Base-by-base conservation (phyloP, 495 filamentous ascomycete genomes). In the Xylaria nigripes region DNA sequence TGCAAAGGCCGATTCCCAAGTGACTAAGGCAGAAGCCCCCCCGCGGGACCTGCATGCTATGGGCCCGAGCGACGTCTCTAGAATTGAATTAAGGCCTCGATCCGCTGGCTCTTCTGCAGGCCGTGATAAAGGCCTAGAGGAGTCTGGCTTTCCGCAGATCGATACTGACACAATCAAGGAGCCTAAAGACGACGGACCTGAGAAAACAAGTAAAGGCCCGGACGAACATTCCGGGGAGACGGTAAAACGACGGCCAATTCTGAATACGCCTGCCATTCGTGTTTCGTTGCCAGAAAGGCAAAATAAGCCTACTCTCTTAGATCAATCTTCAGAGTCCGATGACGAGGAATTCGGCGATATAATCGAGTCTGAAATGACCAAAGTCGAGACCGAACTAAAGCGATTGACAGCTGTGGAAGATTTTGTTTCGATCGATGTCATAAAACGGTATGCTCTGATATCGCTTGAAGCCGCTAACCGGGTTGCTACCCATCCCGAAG, bases 311-410 rank as follows among this genome's bases (percentile, higher is more conserved):
- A 50, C 64, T 30, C 60, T 64, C n/a, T 44, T 61, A 0, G 69
- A 72, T 15, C 61, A 70, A 38, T 61, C 62, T 30, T 71, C 72
- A 3, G 75, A 77, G 38, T 78, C 75, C n/a, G 76, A 72, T 15
- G 76, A 77, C 22, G 75, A 79, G 43, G 76, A 78, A 27, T 70
- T 80, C 46, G 76, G 74, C 23, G 72, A 74, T 19, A 74, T 76
- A 29, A 76, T 81, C 40, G 70, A 75, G 45, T 55, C 65, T 2
- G 61, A 75, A 50, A 77, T 78, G 49, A 56, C 59, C 7, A 71
- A 77, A 45, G 55, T 66, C 1, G 69, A 77, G 27, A 57, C 56
- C 1, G 68, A 79, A 23, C 56, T 81, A 22, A 64, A 65, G 44
- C 66, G 70, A 38, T 50, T 76, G 16, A 60, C 70, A 49, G 62